Base-by-base conservation (phyloP, 2,329 filamentous ascomycete species). In the Coniochaeta sp. region DNA sequence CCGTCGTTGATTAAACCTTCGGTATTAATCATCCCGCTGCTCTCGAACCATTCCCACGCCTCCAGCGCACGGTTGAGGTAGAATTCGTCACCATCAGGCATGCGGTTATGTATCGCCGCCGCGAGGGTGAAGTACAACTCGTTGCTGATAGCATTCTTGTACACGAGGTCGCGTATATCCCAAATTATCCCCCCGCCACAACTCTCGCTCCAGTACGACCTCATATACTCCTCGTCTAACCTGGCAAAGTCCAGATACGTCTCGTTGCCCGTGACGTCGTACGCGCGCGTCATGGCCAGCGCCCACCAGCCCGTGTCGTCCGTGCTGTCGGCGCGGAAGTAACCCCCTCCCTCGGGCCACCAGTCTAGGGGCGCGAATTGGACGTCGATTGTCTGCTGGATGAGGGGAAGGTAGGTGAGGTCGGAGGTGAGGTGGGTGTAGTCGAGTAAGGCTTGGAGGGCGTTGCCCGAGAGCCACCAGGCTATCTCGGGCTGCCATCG, bases 251-350 rank as follows among this genome's bases (percentile, higher is more conserved):
- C 61, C 33, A 85, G 74, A 56, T 81, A 85, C n/a, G 71, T 68
- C 2, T 56, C 31, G 42, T 82, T 67, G 3, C 68, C 65, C 0
- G 79, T 80, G 14, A 79, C 66, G 58, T 85, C 81, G 58, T 73
- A 81, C 4, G 77, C 69, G 22, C 76, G 72, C 50, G 84, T 76
- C 71, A 80, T 75, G 16, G 71, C 81, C 53, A 84, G 69, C 9
- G 75, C 79, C 81, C 81, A 85, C 81, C 81, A 84, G n/a, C 78
- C 74, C 60, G 80, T 76, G 58, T 84, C 81, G 55, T 85, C 81
- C 56, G 69, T 71, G 50, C 64, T 67, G 50, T 69, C 66, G 16
- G 64, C 68, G 33, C 68, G 67, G 56, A 72, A 72, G 33, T 66
- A 57, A 18, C 69, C 70, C 13, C 57, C 62, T 14, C 67, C 68